A percentile compares a stretch with the other conserved stretches of the same genome.
These are phyloP conservation scores for Tetracentron sinense DNA, from an alignment of 164 flowering plant species.

Conservation along the genomic window DNA sequence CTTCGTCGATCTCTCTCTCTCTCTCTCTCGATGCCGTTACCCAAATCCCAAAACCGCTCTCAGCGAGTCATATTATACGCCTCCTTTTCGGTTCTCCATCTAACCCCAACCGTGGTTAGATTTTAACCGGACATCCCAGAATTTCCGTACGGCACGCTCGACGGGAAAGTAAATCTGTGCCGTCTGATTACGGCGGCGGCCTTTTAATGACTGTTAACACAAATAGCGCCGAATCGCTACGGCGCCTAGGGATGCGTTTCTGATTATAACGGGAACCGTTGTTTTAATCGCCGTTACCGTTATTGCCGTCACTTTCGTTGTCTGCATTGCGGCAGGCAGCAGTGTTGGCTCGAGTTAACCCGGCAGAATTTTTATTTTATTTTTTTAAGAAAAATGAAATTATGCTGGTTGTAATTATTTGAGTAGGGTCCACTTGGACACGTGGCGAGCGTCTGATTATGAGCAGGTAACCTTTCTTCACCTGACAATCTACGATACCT, in stretches of 20 bases:
- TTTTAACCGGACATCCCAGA: slow-evolving; percentile 7
- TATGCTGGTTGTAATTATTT: too few relatives aligned
- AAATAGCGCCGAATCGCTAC: background rate
- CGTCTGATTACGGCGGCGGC: slow-evolving; percentile 19
- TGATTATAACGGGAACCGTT: background rate
- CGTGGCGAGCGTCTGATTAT: too few relatives aligned
- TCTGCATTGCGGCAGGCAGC: slow-evolving; percentile 32
- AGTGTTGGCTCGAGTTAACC: slow-evolving; percentile 25
- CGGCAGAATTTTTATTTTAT: slow-evolving; percentile 12
- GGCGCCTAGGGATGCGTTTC: background rate
- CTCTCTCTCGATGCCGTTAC: slow-evolving; percentile 23
- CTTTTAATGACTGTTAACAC: background rate
- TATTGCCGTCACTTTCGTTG: slow-evolving; percentile 23
- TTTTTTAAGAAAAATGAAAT: background rate
- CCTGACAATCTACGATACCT: too few relatives aligned
- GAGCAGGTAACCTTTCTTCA: too few relatives aligned
- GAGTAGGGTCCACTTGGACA: background rate
- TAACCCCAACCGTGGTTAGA: slow-evolving; percentile 22
- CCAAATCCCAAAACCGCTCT: slow-evolving; percentile 28
- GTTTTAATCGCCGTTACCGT: slow-evolving; percentile 7
- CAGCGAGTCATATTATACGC: slow-evolving; percentile 28
- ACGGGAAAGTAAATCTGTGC: background rate
- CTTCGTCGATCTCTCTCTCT: slow-evolving; percentile 2
- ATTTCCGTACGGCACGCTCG: slow-evolving; percentile 10
- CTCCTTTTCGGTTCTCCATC: slow-evolving; percentile 9